These are phyloP conservation scores for Aphanoascus verrucosus DNA, from an alignment of 2,329 filamentous ascomycete genomes.

Conservation along the genomic window DNA sequence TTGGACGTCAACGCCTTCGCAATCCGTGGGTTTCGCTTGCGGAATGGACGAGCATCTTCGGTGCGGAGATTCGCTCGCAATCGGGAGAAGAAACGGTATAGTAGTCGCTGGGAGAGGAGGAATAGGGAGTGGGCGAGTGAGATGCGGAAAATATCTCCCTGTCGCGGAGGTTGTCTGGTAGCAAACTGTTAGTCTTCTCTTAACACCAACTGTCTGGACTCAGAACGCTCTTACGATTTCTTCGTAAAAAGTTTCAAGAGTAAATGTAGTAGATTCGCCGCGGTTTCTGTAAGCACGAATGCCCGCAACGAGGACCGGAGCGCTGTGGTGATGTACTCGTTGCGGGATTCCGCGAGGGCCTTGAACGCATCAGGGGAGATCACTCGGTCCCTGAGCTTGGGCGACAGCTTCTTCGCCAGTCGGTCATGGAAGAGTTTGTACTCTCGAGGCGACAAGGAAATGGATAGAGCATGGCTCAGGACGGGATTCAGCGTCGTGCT, in stretches of 20 bases:
- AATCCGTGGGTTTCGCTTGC: conserved; percentile 68
- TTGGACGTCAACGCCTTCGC: conserved; percentile 65
- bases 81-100: conserved; percentile 79
- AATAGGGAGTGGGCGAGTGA: conserved; percentile 76
- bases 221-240: background rate
- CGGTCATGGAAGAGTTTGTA: conserved; percentile 78
- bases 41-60: conserved; percentile 69
- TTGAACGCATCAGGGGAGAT: conserved; percentile 43
- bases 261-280: conserved; percentile 52
- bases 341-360: conserved; percentile 40
- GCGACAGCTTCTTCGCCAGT: conserved; percentile 58
- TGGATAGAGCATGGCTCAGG: conserved; percentile 73
- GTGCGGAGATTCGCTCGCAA: conserved; percentile 69
- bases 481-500: conserved; percentile 27
- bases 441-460: conserved; percentile 72
- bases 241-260: conserved; percentile 25
- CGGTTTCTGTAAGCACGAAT: conserved; percentile 53
- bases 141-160: conserved; percentile 51
- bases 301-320: conserved; percentile 61
- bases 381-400: conserved; percentile 46
- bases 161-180: background rate
- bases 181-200: conserved; percentile 10
- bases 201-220: too few species aligned
- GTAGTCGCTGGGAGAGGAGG: conserved; percentile 74
- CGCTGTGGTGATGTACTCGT: conserved; percentile 60